Base-by-base conservation (phyloP, 331 rosid genomes). In the Quercus phellos region DNA sequence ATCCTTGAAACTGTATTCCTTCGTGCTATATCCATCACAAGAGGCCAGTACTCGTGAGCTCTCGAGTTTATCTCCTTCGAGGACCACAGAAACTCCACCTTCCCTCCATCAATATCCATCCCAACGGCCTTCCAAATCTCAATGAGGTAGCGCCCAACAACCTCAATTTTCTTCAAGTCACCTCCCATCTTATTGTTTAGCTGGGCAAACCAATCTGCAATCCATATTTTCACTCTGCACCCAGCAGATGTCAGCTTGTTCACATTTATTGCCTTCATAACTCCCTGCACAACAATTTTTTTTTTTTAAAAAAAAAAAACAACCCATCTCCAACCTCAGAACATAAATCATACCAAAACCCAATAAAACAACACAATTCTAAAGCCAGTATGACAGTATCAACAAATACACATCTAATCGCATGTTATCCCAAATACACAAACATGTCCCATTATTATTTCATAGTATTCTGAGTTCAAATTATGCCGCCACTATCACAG, bases 191-290 rank as follows among this genome's bases (percentile, higher is more conserved):
- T 90, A 53, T 91, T 86, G 87, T 91, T 91, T 1, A 91, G 85
- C 88, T 84, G 88, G 3, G 98, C 97, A 86, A 86, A 91, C 97
- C 93, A 91, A 85, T 93, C 98, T 5, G 95, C 91, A 83, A 93
- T 87, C 98, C 95, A 93, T 51, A 93, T 93, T 71, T 91, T 93
- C 79, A 91, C 91, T 56, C 81, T 84, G 71, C 97, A 91, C 5
- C 98, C 98, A 4, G 93, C 84, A 26, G 88, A 77, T 19, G 85
- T 88, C 43, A 93, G 88, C 85, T 90, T 91, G 85, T 91, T 93
- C 82, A 93, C 97, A 84, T 72, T 88, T 68, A 91, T 81, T 2
- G 90, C 2, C 74, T 91, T 93, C 98, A 93, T 75, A 11, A 93
- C 94, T 54, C 98, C 98, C 93, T 87, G 84, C 59, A 74, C 17